Conservation (phyloP, 345 rosid genomes). For the Noccaea caerulescens region DNA sequence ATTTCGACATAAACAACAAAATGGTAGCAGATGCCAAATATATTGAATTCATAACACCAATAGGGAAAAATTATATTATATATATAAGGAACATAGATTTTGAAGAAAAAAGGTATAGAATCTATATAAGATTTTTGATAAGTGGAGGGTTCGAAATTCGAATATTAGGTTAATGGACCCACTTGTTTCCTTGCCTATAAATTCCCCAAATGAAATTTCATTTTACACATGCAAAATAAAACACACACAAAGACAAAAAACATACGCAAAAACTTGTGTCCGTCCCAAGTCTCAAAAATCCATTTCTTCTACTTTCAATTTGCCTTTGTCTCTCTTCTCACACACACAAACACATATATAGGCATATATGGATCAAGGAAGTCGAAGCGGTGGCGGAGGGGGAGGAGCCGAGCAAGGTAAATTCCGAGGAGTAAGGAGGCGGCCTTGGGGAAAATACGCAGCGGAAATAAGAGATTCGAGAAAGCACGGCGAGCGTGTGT, state of each 20-base stretch:
- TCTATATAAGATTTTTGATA: slow-evolving; percentile 26
- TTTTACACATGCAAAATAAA: slow-evolving; percentile 35
- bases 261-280: slow-evolving; percentile 30
- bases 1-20: background rate
- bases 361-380: slow-evolving; percentile 43
- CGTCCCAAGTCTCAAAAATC: slow-evolving; percentile 14
- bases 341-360: slow-evolving; percentile 6
- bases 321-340: background rate
- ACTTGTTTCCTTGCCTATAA: slow-evolving; percentile 39
- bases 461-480: slow-evolving; percentile 83
- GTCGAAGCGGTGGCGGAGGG: slow-evolving; percentile 34
- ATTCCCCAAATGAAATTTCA: slow-evolving; percentile 29
- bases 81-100: slow-evolving; percentile 24
- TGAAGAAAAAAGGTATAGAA: slow-evolving; percentile 35
- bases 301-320: slow-evolving; percentile 9
- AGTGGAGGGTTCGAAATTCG: slow-evolving; percentile 39
- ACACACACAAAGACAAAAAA: slow-evolving; percentile 25
- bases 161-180: slow-evolving; percentile 44
- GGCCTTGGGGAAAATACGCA: slow-evolving; percentile 94
- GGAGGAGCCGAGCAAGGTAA: slow-evolving; percentile 50
- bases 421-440: slow-evolving; percentile 72
- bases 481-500: slow-evolving; percentile 69
- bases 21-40: slow-evolving; percentile 28
- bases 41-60: slow-evolving; percentile 18
- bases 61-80: background rate